Conservation (phyloP, 179 eudicot species). For the Amaranthus tricolor region DNA sequence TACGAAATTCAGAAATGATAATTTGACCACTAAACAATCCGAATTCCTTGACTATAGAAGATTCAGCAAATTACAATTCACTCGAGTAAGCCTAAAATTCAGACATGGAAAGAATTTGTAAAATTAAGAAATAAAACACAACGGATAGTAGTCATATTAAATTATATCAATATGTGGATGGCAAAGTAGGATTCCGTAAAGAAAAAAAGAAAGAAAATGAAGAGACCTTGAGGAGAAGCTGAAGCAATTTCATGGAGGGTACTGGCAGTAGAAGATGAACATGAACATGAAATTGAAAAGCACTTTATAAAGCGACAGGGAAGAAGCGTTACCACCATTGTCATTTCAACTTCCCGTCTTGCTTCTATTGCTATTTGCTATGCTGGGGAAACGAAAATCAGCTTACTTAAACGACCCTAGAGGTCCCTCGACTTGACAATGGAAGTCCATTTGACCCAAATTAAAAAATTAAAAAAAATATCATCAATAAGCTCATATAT, state of each 20-base stretch:
- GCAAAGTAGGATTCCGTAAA: not conserved
- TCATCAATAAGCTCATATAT: too few relatives aligned
- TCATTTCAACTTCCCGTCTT: not conserved
- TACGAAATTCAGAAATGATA: too few relatives aligned
- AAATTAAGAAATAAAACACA: too few relatives aligned
- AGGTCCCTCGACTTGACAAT: too few relatives aligned
- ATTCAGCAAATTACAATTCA: not conserved
- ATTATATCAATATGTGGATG: not conserved
- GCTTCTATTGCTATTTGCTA: too few relatives aligned
- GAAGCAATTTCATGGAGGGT: slow-evolving; percentile 54
- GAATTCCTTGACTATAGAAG: too few relatives aligned
- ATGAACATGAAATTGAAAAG: slow-evolving; percentile 31
- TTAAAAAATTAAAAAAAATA: too few relatives aligned
- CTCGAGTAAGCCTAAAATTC: not conserved
- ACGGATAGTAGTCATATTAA: too few relatives aligned
- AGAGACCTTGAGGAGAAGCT: slow-evolving; percentile 44
- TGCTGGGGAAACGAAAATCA: too few relatives aligned
- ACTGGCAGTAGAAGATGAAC: slow-evolving; percentile 26
- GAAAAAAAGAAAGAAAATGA: not conserved
- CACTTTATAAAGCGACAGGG: slow-evolving; percentile 37
- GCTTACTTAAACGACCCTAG: too few relatives aligned
- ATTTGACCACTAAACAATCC: too few relatives aligned
- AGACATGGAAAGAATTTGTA: not conserved
- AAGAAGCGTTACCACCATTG: slow-evolving; percentile 6
- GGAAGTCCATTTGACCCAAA: too few relatives aligned